These are phyloP conservation scores for Cyberlindnera xishuangbannaensis DNA, from an alignment of 805 yeast genomes.

Conservation along the genomic window DNA sequence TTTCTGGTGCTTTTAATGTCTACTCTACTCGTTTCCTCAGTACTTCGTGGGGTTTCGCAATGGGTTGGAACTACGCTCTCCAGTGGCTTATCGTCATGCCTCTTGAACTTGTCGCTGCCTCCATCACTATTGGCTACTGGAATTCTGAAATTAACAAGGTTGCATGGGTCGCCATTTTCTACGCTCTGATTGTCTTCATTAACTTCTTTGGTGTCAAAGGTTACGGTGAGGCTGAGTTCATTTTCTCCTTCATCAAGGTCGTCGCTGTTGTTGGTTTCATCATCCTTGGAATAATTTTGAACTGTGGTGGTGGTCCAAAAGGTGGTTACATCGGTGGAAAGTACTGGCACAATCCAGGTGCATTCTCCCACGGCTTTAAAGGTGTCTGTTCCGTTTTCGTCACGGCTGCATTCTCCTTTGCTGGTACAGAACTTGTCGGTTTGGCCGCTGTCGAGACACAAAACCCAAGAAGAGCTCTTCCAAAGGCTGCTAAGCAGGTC, in stretches of 20 bases:
- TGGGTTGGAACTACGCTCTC: conserved; percentile 51
- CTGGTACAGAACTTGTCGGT: conserved; percentile 79
- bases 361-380: conserved; percentile 70
- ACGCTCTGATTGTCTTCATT: conserved; percentile 38
- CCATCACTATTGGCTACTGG: conserved; percentile 50
- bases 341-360: conserved; percentile 43
- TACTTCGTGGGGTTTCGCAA: conserved; percentile 55
- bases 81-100: conserved; percentile 48
- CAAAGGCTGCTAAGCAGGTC: conserved; percentile 68
- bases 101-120: conserved; percentile 53
- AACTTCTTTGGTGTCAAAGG: conserved; percentile 49
- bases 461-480: conserved; percentile 63
- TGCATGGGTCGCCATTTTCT: conserved; percentile 46
- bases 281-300: conserved; percentile 64
- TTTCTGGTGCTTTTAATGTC: conserved; percentile 58
- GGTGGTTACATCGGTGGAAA: conserved; percentile 56
- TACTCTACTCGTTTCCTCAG: conserved; percentile 53
- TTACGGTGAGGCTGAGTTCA: conserved; percentile 49
- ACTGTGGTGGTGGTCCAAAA: conserved; percentile 81
- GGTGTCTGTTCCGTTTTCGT: conserved; percentile 39
- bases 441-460: conserved; percentile 79
- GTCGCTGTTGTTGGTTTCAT: conserved; percentile 62
- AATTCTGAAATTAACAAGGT: conserved; percentile 37
- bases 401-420: conserved; percentile 69
- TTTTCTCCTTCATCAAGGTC: conserved; percentile 65